Conservation (phyloP, 192 early-diverging fungal species). For the Phlyctochytrium bullatum region DNA sequence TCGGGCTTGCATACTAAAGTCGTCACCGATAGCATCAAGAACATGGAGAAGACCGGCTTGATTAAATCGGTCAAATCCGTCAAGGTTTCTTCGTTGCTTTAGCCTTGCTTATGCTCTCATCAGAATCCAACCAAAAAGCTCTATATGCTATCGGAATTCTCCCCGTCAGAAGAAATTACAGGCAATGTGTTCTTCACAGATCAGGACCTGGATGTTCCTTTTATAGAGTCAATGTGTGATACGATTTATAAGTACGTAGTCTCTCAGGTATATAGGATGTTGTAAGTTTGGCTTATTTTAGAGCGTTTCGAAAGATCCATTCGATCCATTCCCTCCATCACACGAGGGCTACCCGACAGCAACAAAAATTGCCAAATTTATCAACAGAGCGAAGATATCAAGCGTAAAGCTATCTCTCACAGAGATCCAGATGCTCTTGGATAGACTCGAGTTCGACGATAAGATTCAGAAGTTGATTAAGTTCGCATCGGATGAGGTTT, state of each 20-base stretch:
- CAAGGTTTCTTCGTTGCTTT: slow-evolving; percentile 54
- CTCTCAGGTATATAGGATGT: slow-evolving; percentile 23
- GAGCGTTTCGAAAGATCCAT: slow-evolving; percentile 49
- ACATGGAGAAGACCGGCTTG: slow-evolving; percentile 72
- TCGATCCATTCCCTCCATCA: slow-evolving; percentile 3
- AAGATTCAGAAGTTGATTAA: slow-evolving; percentile 69
- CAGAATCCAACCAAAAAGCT: slow-evolving; percentile 81
- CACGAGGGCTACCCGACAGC: background rate
- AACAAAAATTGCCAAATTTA: slow-evolving; percentile 19
- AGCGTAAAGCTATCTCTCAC: slow-evolving; percentile 66
- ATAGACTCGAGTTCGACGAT: slow-evolving; percentile 83
- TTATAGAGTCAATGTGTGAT: slow-evolving; percentile 74
- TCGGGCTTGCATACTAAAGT: slow-evolving; percentile 74
- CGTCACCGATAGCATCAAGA: slow-evolving; percentile 74
- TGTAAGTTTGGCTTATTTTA: slow-evolving; percentile 17
- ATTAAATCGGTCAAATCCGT: slow-evolving; percentile 88
- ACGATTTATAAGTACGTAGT: slow-evolving; percentile 75
- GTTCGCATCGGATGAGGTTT: slow-evolving; percentile 30
- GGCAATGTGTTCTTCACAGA: slow-evolving; percentile 94
- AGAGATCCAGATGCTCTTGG: slow-evolving; percentile 77
- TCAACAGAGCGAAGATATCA: slow-evolving; percentile 44
- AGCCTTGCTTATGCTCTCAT: background rate
- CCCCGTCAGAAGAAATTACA: slow-evolving; percentile 82
- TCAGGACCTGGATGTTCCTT: slow-evolving; percentile 86
- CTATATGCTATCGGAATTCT: slow-evolving; percentile 83